Percentiles rank a stretch among this genome's conserved stretches.
phyloP scores from a whole-genome alignment of 805 yeast genomes.

The Suhomyces prunicola region DNA sequence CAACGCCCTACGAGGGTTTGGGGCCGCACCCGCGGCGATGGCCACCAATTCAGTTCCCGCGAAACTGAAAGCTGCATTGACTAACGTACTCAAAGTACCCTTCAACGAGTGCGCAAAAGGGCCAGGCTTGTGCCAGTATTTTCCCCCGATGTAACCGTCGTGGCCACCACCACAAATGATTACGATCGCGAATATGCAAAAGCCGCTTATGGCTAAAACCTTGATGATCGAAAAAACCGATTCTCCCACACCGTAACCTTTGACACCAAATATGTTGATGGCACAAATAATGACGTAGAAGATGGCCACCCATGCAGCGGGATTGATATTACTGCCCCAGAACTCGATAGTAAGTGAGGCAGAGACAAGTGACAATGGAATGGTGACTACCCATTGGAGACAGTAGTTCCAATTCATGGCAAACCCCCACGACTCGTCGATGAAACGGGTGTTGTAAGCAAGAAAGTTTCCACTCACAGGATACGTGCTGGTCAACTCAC shows the following conservation, averaged over 20 bases:
- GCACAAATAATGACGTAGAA: conserved; percentile 20
- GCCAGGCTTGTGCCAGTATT: conserved; percentile 54
- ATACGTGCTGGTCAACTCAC: conserved; percentile 10
- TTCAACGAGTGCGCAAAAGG: conserved; percentile 53
- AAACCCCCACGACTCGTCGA: conserved; percentile 23
- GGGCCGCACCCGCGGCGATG: conserved; percentile 54
- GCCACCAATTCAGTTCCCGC: conserved; percentile 61
- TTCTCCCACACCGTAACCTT: conserved; percentile 27
- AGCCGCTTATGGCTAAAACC: conserved; percentile 26
- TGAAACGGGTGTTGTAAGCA: conserved; percentile 12
- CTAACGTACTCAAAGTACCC: conserved; percentile 52
- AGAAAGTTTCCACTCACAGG: conserved; percentile 14
- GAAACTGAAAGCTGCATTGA: conserved; percentile 56
- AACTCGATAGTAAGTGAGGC: conserved; percentile 20
- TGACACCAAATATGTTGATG: conserved; percentile 26
- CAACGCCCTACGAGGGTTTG: conserved; percentile 51
- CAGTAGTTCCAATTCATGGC: conserved; percentile 22
- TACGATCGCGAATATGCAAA: conserved; percentile 29
- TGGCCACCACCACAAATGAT: conserved; percentile 38
- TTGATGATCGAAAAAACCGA: conserved; percentile 24
- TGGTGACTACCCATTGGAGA: conserved; percentile 11
- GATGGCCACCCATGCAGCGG: conserved; percentile 25
- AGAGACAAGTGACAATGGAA: conserved; percentile 10
- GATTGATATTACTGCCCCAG: conserved; percentile 20
- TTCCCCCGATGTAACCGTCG: conserved; percentile 48